Percentiles rank a stretch among this genome's conserved stretches.
Evolutionary conservation across 805 yeast species (phyloP).

Genomic region (Myxozyma neotropica): DNA sequence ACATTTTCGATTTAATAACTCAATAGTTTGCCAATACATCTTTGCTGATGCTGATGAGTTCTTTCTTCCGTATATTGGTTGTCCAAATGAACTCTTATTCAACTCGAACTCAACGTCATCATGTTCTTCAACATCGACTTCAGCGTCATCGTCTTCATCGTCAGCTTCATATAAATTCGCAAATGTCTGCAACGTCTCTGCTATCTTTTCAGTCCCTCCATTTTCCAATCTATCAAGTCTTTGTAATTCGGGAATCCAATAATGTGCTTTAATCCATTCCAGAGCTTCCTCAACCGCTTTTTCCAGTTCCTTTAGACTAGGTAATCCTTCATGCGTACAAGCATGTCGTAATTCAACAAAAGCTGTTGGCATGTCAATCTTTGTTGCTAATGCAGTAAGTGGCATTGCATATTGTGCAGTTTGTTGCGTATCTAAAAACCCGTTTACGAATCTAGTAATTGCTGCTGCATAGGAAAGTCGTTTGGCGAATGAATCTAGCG

Average conservation of each 20-base stretch:
- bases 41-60: not conserved
- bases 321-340: slow-evolving; percentile 87
- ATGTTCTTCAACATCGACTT: not conserved
- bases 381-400: slow-evolving; percentile 69
- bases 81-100: slow-evolving; percentile 1
- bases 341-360: slow-evolving; percentile 90
- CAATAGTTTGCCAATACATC: not conserved
- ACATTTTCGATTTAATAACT: not conserved
- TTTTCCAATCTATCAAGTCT: slow-evolving; percentile 1
- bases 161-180: not conserved
- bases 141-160: not conserved
- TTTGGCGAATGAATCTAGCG: slow-evolving; percentile 44
- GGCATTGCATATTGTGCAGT: slow-evolving; percentile 78
- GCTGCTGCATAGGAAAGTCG: slow-evolving; percentile 53
- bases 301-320: slow-evolving; percentile 69
- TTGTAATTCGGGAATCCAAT: slow-evolving; percentile 56
- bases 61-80: not conserved
- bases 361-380: slow-evolving; percentile 67
- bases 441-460: slow-evolving; percentile 68
- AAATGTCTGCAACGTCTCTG: not conserved
- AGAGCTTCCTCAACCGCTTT: slow-evolving; percentile 62
- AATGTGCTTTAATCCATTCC: slow-evolving; percentile 71
- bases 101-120: not conserved
- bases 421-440: slow-evolving; percentile 83
- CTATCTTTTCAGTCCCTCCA: not conserved